Evolutionary conservation across 106 monocot species (phyloP).

Genomic region (Dioscorea dumetorum): DNA sequence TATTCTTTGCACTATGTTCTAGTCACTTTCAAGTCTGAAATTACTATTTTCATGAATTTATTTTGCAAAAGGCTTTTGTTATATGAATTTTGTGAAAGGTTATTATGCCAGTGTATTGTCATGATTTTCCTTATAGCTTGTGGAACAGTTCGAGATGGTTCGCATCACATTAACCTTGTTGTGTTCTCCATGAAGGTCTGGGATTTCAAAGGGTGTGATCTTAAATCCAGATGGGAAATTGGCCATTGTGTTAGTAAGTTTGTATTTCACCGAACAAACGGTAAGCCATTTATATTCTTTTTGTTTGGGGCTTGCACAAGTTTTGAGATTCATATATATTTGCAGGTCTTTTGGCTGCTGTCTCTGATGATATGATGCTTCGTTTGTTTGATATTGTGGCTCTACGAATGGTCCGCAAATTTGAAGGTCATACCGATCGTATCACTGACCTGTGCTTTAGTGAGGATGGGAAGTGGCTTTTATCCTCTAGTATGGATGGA

Average conservation of each 20-base stretch:
- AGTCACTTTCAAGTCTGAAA: too few species aligned
- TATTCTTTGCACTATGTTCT: background rate
- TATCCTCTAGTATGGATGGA: slow-evolving; percentile 98
- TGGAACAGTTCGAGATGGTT: too few species aligned
- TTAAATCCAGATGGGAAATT: slow-evolving; percentile 67
- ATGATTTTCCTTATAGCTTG: too few species aligned
- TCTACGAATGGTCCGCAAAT: slow-evolving; percentile 76
- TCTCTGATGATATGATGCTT: slow-evolving; percentile 73
- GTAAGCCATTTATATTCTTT: slow-evolving; percentile 18
- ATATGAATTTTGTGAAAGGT: too few species aligned
- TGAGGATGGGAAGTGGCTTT: slow-evolving; percentile 99
- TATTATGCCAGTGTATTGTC: too few species aligned
- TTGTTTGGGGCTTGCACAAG: background rate
- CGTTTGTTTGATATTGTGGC: slow-evolving; percentile 72
- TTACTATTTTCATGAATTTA: too few species aligned
- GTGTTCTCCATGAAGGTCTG: slow-evolving; percentile 49
- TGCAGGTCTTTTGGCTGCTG: slow-evolving; percentile 84
- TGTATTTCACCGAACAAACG: slow-evolving; percentile 79
- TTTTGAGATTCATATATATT: slow-evolving; percentile 6
- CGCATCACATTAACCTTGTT: too few species aligned
- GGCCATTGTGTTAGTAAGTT: slow-evolving; percentile 58
- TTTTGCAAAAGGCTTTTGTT: too few species aligned
- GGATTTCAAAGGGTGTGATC: slow-evolving; percentile 72
- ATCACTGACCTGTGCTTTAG: slow-evolving; percentile 92
- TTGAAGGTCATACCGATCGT: slow-evolving; percentile 90